phyloP scores from a whole-genome alignment of 2,329 filamentous ascomycete species.

The Iodosphaeria phyllophila region DNA sequence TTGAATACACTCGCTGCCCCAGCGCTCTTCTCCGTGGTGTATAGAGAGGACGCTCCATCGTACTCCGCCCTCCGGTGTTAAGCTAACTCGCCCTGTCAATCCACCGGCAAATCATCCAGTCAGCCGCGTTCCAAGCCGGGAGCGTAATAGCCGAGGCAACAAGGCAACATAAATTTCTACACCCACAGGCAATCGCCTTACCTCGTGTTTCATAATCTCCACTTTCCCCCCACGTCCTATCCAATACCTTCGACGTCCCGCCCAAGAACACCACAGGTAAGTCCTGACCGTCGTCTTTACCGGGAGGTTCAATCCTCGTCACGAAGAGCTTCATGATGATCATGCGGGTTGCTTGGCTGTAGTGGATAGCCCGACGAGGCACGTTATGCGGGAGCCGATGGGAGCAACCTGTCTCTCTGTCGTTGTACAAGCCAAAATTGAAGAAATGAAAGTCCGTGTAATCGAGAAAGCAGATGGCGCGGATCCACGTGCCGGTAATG shows the following conservation, averaged over 20 bases:
- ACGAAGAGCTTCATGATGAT: constrained; percentile 50
- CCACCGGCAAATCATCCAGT: constrained; percentile 1
- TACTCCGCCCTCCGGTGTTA: constrained; percentile 53
- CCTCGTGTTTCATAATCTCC: constrained; percentile 48
- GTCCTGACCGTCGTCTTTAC: constrained; percentile 33
- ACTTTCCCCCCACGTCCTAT: constrained; percentile 48
- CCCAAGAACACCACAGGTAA: constrained; percentile 50
- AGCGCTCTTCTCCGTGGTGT: constrained; percentile 44
- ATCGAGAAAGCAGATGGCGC: constrained; percentile 39
- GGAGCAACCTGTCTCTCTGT: no score
- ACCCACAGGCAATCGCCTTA: no score
- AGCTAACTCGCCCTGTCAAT: constrained; percentile 35
- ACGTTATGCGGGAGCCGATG: constrained; percentile 20
- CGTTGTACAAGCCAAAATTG: constrained; percentile 38
- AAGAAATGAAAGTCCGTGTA: constrained; percentile 55
- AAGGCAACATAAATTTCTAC: constrained; percentile 10
- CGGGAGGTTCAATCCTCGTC: constrained; percentile 39
- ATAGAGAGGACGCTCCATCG: constrained; percentile 56
- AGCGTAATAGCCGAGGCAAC: background rate
- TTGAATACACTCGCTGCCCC: constrained; percentile 63
- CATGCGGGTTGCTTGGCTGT: constrained; percentile 48
- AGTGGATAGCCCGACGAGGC: constrained; percentile 34
- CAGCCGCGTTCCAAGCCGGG: no score
- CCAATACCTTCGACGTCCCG: constrained; percentile 41
- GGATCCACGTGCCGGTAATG: constrained; percentile 51